Evolutionary conservation across 106 monocot genomes (phyloP).

Genomic region (Acorus calamus): DNA sequence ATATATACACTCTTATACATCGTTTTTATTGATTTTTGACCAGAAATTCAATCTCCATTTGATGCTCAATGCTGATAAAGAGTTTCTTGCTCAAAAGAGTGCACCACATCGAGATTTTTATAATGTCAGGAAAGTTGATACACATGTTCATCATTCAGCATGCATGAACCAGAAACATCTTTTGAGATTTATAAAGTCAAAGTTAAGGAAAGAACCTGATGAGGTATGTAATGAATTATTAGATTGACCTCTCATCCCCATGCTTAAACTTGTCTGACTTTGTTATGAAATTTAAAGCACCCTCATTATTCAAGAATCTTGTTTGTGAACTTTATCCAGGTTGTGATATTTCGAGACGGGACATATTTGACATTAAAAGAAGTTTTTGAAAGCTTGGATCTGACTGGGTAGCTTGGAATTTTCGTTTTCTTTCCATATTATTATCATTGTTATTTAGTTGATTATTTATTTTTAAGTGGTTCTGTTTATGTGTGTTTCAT

Average conservation of each 20-base stretch:
- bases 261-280: background rate
- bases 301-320: background rate
- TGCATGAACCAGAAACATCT: slow-evolving; percentile 99
- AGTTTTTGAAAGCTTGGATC: slow-evolving; percentile 98
- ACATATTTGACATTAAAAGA: slow-evolving; percentile 94
- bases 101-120: slow-evolving; percentile 99
- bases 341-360: slow-evolving; percentile 98
- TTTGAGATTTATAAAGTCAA: slow-evolving; percentile 94
- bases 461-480: background rate
- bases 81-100: slow-evolving; percentile 98
- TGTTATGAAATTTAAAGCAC: background rate
- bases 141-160: slow-evolving; percentile 98
- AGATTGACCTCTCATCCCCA: background rate
- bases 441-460: background rate
- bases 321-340: slow-evolving; percentile 25
- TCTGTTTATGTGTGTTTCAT: background rate
- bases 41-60: slow-evolving; percentile 98
- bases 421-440: background rate
- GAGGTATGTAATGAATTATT: slow-evolving; percentile 41
- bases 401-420: slow-evolving; percentile 58
- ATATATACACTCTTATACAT: no score
- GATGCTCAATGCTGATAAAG: slow-evolving; percentile 94
- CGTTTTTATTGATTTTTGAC: background rate
- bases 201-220: slow-evolving; percentile 91
- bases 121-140: slow-evolving; percentile 99